Evolutionary conservation across 768 basidiomycete species (phyloP).

Genomic region (Dacryopinax primogenitus): DNA sequence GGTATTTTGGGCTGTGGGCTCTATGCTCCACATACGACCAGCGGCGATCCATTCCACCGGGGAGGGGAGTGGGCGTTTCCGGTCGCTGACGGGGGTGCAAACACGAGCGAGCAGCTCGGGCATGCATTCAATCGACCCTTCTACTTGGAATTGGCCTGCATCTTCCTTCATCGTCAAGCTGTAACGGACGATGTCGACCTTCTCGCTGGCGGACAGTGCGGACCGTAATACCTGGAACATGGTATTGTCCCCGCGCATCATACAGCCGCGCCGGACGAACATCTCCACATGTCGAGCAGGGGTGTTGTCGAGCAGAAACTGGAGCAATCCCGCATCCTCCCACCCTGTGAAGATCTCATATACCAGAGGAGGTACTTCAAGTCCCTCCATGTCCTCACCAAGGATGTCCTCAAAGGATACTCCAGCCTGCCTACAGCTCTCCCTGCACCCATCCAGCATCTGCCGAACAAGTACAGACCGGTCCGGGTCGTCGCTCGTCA

Average conservation of each 20-base stretch:
- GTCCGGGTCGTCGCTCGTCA: not conserved
- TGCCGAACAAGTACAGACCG: not conserved
- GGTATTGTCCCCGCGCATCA: not conserved
- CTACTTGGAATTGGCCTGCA: not conserved
- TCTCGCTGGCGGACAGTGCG: not conserved
- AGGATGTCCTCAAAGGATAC: not conserved
- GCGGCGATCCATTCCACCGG: not conserved
- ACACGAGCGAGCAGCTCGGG: not conserved
- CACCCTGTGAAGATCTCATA: not conserved
- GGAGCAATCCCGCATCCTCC: not conserved
- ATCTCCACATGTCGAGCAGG: not conserved
- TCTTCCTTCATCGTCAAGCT: not conserved
- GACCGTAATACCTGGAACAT: not conserved
- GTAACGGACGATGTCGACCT: not conserved
- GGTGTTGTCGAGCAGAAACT: not conserved
- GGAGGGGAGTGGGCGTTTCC: not conserved
- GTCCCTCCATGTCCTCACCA: not conserved
- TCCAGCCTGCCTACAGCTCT: not conserved
- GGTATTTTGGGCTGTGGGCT: not conserved
- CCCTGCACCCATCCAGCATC: not conserved
- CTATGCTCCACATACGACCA: not conserved
- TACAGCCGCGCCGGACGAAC: not conserved
- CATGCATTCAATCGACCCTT: not conserved
- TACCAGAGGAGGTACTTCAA: not conserved
- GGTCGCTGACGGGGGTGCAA: not conserved